Conservation (phyloP, 2,329 filamentous ascomycete species). For the Colletotrichum ledebouriae region DNA sequence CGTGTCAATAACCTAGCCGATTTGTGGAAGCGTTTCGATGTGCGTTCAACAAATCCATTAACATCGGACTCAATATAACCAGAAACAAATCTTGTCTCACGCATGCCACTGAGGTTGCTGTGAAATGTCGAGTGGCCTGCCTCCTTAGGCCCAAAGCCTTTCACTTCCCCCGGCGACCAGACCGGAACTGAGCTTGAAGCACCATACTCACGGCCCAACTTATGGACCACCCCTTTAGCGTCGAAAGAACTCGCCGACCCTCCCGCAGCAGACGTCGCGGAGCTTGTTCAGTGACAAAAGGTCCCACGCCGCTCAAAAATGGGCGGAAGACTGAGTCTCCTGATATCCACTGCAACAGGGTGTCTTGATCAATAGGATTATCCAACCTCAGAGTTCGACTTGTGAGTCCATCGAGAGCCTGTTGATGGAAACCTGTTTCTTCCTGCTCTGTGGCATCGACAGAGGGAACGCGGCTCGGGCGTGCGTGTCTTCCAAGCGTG, state of each 20-base stretch:
- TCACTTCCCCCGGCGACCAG: background rate
- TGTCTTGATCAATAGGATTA: background rate
- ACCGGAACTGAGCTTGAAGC: background rate
- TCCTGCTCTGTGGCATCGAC: too few species aligned
- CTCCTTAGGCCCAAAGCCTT: background rate
- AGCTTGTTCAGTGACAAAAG: background rate
- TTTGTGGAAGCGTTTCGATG: too few species aligned
- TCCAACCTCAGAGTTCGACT: background rate
- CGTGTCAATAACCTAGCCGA: too few species aligned
- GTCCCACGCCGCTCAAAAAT: background rate
- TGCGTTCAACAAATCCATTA: too few species aligned
- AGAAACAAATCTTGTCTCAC: too few species aligned
- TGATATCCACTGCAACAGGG: background rate
- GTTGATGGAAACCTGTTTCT: too few species aligned
- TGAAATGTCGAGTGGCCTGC: too few species aligned
- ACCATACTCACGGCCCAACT: constrained; percentile 3
- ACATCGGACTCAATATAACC: too few species aligned
- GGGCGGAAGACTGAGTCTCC: background rate
- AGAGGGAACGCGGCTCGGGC: background rate
- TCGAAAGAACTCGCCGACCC: background rate
- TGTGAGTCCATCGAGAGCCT: too few species aligned
- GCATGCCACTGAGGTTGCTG: too few species aligned
- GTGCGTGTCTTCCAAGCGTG: background rate
- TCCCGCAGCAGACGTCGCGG: background rate
- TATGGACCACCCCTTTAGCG: background rate